Base-by-base conservation (phyloP, 768 basidiomycete genomes). In the Tubosaeta sp. region DNA sequence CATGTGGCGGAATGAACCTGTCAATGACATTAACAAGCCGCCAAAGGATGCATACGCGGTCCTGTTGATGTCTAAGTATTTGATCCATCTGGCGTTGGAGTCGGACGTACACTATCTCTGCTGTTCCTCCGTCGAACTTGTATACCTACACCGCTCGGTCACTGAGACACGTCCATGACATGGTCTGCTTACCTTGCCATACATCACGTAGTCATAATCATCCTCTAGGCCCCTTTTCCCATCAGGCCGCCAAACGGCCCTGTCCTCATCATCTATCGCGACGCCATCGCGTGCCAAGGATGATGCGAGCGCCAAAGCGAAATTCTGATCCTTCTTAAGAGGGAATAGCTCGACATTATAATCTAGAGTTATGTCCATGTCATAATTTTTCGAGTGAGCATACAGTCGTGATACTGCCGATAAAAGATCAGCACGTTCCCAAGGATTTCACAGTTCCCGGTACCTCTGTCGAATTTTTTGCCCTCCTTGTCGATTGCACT, bases 201-300 rank as follows among this genome's bases (percentile, higher is more conserved):
- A 94, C 94, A 97, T 97, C 58, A 99, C 95, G 75, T 98, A 99
- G 64, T 97, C 94, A 63, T 93, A 99, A 58, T 98, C 94, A 52
- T 93, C 88, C 56, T 97, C 95, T 24, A 99, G 67, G 11, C 85
- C 79, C 13, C 81, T 90, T 70, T 85, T 93, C 32, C 85, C 86
- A 63, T 90, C 90, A 45, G 90, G 90, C 62, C 90, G 73, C 90
- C 90, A 93, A 16, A 86, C 80, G 63, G 88, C 78, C 49, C 84
- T 72, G 57, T 90, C 87, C 66, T 89, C 83, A 60, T 89, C 87
- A 21, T 83, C 81, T 24, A 69, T 65, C 36, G 83, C 82, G 2
- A 70, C 69, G 36, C 73, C 76, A 48, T 82, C 87, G 48, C 75
- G 67, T 53, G 80, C 75, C 7, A 94, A 74, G 1, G 91, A 90